Percentiles rank a stretch among this genome's conserved stretches.
Evolutionary conservation across 352 stramenopile species (phyloP).

Genomic region (Poterioochromonas sp.): DNA sequence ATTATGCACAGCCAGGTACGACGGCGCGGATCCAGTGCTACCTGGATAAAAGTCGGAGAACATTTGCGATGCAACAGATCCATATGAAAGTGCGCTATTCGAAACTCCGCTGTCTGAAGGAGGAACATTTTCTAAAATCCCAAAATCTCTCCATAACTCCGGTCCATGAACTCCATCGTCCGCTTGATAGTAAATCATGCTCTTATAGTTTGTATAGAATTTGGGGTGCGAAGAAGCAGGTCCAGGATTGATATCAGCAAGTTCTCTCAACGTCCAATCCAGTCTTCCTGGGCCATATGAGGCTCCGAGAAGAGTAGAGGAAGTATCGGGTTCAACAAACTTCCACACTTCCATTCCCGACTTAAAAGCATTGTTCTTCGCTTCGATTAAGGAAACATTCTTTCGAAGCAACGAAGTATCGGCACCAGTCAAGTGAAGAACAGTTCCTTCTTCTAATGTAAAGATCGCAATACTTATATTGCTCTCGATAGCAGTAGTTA

Average conservation of each 20-base stretch:
- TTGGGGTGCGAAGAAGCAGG: background rate
- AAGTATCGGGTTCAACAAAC: background rate
- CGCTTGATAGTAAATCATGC: constrained; percentile 51
- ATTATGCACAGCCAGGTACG: constrained; percentile 52
- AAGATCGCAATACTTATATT: background rate
- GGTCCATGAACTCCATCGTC: constrained; percentile 47
- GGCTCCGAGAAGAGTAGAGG: background rate
- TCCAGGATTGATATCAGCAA: background rate
- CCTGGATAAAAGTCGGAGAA: constrained; percentile 58
- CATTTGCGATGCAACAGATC: constrained; percentile 38
- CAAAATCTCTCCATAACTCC: constrained; percentile 61
- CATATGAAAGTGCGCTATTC: background rate
- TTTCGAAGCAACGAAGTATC: background rate
- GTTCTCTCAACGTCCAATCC: background rate
- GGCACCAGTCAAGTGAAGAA: background rate
- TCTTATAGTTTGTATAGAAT: constrained; percentile 40
- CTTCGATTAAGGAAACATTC: background rate
- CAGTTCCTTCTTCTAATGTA: background rate
- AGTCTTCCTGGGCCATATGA: background rate
- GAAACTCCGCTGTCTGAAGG: constrained; percentile 41
- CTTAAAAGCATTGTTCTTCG: background rate
- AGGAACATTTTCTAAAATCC: too few species aligned
- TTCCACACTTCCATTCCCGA: background rate
- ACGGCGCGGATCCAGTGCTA: constrained; percentile 43
- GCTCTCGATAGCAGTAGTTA: background rate